Percentiles rank a stretch among this genome's conserved stretches.
Evolutionary conservation across 2,329 filamentous ascomycete species (phyloP).

Genomic region (Ophiostoma novo-ulmi): DNA sequence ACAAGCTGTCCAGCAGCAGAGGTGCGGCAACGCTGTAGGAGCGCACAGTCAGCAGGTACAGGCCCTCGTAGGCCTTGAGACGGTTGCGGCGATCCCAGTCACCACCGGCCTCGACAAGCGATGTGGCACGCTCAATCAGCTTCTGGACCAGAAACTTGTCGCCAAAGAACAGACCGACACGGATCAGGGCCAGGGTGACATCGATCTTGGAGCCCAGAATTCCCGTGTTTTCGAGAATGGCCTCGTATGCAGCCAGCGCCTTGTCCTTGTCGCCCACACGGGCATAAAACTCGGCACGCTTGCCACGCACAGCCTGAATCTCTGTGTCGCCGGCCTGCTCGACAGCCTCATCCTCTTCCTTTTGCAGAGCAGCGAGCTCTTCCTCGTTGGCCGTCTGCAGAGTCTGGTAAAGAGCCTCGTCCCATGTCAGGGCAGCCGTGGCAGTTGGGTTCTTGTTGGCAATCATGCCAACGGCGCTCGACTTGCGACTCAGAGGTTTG

Average conservation of each 20-base stretch:
- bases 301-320: slow-evolving; percentile 84
- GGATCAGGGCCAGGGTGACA: slow-evolving; percentile 91
- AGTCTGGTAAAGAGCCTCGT: slow-evolving; percentile 77
- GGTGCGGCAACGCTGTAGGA: slow-evolving; percentile 87
- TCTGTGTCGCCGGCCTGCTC: slow-evolving; percentile 97
- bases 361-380: slow-evolving; percentile 70
- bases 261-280: slow-evolving; percentile 97
- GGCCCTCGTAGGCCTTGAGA: slow-evolving; percentile 95
- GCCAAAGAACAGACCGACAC: slow-evolving; percentile 91
- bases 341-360: slow-evolving; percentile 86
- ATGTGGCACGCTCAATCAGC: slow-evolving; percentile 82
- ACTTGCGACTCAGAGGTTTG: slow-evolving; percentile 62
- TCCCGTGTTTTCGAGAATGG: slow-evolving; percentile 93
- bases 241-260: slow-evolving; percentile 86
- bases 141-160: slow-evolving; percentile 91
- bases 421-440: slow-evolving; percentile 74
- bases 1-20: slow-evolving; percentile 90
- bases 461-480: slow-evolving; percentile 67
- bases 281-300: slow-evolving; percentile 94
- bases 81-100: slow-evolving; percentile 98
- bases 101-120: slow-evolving; percentile 87
- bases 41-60: slow-evolving; percentile 86
- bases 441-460: slow-evolving; percentile 62
- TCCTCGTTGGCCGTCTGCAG: slow-evolving; percentile 71
- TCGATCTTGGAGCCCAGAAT: slow-evolving; percentile 97